Base-by-base conservation (phyloP, 1,284 basidiomycete genomes). In the Trichosporon sp. region DNA sequence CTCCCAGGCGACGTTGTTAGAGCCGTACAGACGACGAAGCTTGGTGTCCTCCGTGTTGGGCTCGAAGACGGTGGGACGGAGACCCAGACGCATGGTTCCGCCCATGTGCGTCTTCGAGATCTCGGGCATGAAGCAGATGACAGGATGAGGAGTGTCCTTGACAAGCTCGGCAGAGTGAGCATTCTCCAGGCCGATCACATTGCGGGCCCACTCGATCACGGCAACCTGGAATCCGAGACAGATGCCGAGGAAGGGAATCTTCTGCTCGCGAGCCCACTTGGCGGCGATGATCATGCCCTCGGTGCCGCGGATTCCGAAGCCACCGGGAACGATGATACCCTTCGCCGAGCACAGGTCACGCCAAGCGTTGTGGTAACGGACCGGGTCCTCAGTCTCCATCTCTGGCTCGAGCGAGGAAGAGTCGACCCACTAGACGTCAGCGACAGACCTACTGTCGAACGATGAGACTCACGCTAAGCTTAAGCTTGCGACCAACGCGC, bases 111-210 rank as follows among this genome's bases (percentile, higher is more conserved):
- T 98, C 81, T 92, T 93, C 63, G 94, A 97, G 77, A 99, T 93
- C 84, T 99, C 96, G 37, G 96, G 96, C 96, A 99, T 99, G 88
- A 96, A 99, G 77, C 98, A 89, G 84, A 99, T 88, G 70, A 96
- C 88, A 0, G 92, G 92, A 75, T 93, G 87, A 19, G 84, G 79
- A 26, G 86, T 86, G 14, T 83, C 77, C 40, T 87, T 84, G 61
- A 88, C 85, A 76, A 99, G 92, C 84, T 99, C 96, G 32, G 90
- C 86, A 1, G 96, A 98, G 71, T 91, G 91, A n/a, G 95, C 94
- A 68, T 90, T 87, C 51, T 88, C 79, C 68, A 96, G 86, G 32
- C 89, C 89, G 76, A 94, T 88, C 5, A 98, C 91, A 81, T 93
- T 91, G 51, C 96, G 87, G 8, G 93, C 93, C 90, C 92, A 99